Percentiles rank a stretch among this genome's conserved stretches.
phyloP scores from a whole-genome alignment of 1,139 yeast species.

The Magnusiomyces fungicola region DNA sequence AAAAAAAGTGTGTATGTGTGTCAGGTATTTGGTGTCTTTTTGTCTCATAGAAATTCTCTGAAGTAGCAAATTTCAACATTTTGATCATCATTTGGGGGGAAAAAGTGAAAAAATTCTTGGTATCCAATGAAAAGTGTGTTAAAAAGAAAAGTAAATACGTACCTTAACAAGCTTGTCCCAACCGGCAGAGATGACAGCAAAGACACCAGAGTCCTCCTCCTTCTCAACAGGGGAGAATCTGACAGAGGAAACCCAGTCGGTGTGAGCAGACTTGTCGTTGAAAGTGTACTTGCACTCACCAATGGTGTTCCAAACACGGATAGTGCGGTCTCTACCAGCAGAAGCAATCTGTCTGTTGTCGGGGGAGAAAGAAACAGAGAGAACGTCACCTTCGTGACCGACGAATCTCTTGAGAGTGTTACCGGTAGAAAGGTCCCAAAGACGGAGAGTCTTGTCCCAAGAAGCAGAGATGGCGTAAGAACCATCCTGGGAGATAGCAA shows the following conservation, averaged over 20 bases:
- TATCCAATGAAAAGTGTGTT: too few species aligned
- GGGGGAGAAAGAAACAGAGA: conserved; percentile 94
- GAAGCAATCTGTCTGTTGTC: conserved; percentile 98
- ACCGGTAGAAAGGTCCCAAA: conserved; percentile 97
- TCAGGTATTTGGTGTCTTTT: conserved; percentile 83
- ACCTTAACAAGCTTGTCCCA: conserved; percentile 99
- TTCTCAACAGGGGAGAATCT: conserved; percentile 78
- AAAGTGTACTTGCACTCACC: conserved; percentile 98
- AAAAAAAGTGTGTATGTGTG: too few species aligned
- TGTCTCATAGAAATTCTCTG: conserved; percentile 95
- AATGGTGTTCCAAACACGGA: conserved; percentile 98
- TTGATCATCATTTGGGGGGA: conserved; percentile 25
- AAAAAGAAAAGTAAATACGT: conserved; percentile 41
- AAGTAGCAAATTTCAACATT: conserved; percentile 91
- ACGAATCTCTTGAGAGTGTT: conserved; percentile 91
- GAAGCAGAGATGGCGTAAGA: conserved; percentile 97
- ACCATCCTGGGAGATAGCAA: conserved; percentile 97
- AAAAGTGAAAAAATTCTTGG: too few species aligned
- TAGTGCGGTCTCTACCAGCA: conserved; percentile 98
- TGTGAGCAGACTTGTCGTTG: conserved; percentile 63
- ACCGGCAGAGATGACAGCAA: conserved; percentile 93
- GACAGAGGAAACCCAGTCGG: conserved; percentile 99
- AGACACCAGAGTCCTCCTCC: conserved; percentile 34
- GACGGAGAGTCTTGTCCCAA: conserved; percentile 99
- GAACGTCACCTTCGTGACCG: conserved; percentile 97